Evolutionary conservation across 148 eudicot species (phyloP), one percentile per base, ranked within the genome.

Genomic region (Heliamphora exappendiculata): DNA sequence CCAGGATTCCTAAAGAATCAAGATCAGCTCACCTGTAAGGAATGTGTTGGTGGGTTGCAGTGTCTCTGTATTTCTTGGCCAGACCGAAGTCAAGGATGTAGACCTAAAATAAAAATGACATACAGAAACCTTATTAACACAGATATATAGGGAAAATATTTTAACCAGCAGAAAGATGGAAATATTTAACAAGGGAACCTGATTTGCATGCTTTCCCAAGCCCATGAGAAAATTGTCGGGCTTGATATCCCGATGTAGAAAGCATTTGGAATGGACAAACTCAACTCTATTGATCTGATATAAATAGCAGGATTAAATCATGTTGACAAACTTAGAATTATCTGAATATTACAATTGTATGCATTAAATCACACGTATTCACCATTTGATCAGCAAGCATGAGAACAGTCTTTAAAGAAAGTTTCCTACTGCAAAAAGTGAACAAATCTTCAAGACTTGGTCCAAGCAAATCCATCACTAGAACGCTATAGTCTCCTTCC

Each of bases 311-410:
- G 67, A 39, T 41, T 14, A 34, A 80, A 74, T 67, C 66, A 28
- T 2, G n/a, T 62, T 0, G 29, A 41, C 41, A 78, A 72, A 64
- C 34, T n/a, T 3, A 20, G 17, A 73, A n/a, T n/a, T n/a, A 26
- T 49, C 44, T 34, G 13, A 26, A 71, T n/a, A 58, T 12, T 17
- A 0, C 0, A 13, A 31, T 37, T 28, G 5, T 29, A 22, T 5
- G 11, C 0, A 24, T 54, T 4, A 42, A 24, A 42, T 33, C 34
- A 54, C 12, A 58, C 34, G 42, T 63, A 79, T 39, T 63, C 76
- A 92, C 98, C 98, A 94, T 94, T 82, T 94, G 97, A 89, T 92
- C 98, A 17, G 98, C 98, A 80, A 94, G 95, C 98, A 94, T 94
- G 26, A 94, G 89, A 86, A 94, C 97, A 34, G 98, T 94, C 89